These are phyloP conservation scores for Phaeomoniella chlamydospora DNA, from an alignment of 2,329 filamentous ascomycete species.

Conservation along the genomic window DNA sequence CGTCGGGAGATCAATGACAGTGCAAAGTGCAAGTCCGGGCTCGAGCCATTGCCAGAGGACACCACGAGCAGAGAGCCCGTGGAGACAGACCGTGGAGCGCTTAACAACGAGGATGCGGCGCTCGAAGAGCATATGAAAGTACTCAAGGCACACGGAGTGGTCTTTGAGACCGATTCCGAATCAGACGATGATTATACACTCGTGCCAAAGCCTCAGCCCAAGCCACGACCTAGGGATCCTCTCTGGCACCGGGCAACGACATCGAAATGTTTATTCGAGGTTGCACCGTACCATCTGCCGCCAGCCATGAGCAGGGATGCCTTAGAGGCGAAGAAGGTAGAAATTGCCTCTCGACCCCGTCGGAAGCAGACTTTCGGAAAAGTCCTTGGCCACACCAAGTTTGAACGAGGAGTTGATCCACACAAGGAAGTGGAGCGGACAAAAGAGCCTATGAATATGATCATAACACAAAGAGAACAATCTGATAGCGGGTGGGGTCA, in stretches of 20 bases:
- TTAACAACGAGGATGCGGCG: background rate
- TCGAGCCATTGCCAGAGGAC: no score
- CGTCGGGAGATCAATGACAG: no score
- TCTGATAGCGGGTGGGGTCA: background rate
- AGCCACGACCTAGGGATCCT: background rate
- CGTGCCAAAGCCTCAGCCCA: background rate
- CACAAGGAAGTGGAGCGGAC: background rate
- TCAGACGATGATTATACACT: background rate
- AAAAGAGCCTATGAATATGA: background rate
- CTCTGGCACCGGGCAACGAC: background rate
- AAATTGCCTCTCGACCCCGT: background rate
- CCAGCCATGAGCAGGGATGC: background rate
- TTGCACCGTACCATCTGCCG: background rate
- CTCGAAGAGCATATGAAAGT: constrained; percentile 2
- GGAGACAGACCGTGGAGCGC: no score
- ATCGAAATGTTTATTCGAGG: background rate
- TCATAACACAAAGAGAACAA: background rate
- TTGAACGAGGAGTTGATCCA: background rate
- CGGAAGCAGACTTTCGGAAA: background rate
- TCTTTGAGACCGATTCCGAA: constrained; percentile 8
- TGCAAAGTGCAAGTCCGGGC: no score
- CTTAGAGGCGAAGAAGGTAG: background rate
- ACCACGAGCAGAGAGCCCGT: no score
- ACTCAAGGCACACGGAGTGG: constrained; percentile 5
- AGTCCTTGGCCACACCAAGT: background rate